Percentiles rank a stretch among this genome's conserved stretches.
These are phyloP conservation scores for Epichloe sibirici DNA, from an alignment of 2,329 filamentous ascomycete species.

Conservation along the genomic window DNA sequence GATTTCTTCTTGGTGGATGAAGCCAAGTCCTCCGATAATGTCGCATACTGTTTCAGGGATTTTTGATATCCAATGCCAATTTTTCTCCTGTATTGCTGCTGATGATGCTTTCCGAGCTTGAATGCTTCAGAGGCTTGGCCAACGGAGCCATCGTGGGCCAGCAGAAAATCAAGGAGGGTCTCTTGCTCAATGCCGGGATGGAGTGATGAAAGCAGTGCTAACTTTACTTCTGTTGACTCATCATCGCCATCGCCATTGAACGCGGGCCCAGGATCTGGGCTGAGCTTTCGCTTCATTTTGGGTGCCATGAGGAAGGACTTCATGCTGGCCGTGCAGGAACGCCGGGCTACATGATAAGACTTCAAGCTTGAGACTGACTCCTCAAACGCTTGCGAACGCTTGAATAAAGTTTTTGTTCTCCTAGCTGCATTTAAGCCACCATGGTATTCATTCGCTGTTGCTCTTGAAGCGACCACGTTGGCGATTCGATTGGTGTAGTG, in stretches of 20 bases:
- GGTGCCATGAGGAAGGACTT: constrained; percentile 42
- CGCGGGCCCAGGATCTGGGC: constrained; percentile 17
- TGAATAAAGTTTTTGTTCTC: not conserved
- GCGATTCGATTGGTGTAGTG: not conserved
- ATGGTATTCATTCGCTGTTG: not conserved
- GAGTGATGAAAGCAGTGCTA: constrained; percentile 72
- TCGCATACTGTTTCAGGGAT: constrained; percentile 44
- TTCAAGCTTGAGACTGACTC: not conserved
- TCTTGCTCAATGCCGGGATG: constrained; percentile 53
- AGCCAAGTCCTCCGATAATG: constrained; percentile 6
- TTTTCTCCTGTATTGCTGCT: constrained; percentile 20
- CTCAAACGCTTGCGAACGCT: not conserved
- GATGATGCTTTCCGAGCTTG: constrained; percentile 11
- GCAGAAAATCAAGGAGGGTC: constrained; percentile 62
- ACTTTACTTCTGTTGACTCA: constrained; percentile 79
- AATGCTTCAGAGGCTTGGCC: constrained; percentile 49
- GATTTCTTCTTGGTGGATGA: constrained; percentile 32
- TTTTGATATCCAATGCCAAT: constrained; percentile 44
- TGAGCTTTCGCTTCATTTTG: constrained; percentile 33
- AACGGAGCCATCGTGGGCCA: constrained; percentile 69
- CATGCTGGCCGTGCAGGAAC: constrained; percentile 26
- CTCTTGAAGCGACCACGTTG: not conserved
- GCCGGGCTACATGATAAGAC: not conserved
- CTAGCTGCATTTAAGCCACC: not conserved
- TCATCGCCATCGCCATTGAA: constrained; percentile 1